Evolutionary conservation across 2,329 filamentous ascomycete genomes (phyloP).

Genomic region (Clarireedia homoeocarpa): DNA sequence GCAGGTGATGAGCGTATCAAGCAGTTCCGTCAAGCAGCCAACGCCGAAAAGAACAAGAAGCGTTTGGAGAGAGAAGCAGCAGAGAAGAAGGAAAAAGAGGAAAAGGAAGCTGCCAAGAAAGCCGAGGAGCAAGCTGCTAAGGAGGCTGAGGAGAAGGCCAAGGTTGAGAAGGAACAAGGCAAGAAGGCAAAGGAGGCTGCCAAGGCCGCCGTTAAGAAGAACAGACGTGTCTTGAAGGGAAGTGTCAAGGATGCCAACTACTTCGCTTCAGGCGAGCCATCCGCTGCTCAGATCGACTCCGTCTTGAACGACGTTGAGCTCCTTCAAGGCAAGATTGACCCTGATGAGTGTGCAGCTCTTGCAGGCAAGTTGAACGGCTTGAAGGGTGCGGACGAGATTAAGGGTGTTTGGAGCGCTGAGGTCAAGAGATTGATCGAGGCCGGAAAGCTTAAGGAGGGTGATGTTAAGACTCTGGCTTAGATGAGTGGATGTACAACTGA

Average conservation of each 20-base stretch:
- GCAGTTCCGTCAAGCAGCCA: slow-evolving; percentile 87
- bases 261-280: slow-evolving; percentile 64
- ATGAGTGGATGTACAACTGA: neutral
- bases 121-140: slow-evolving; percentile 73
- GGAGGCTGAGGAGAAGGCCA: slow-evolving; percentile 80
- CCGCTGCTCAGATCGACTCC: slow-evolving; percentile 70
- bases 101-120: slow-evolving; percentile 74
- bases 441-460: slow-evolving; percentile 80
- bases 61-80: slow-evolving; percentile 83
- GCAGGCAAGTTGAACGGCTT: slow-evolving; percentile 72
- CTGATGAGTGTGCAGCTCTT: slow-evolving; percentile 80
- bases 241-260: slow-evolving; percentile 98
- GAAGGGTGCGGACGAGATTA: slow-evolving; percentile 78
- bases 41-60: slow-evolving; percentile 95
- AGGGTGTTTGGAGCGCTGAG: slow-evolving; percentile 72
- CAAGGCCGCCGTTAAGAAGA: slow-evolving; percentile 99
- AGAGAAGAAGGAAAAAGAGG: slow-evolving; percentile 78
- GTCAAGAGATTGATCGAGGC: slow-evolving; percentile 68
- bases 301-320: slow-evolving; percentile 81
- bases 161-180: slow-evolving; percentile 69
- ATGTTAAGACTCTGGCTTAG: slow-evolving; percentile 56
- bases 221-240: slow-evolving; percentile 92
- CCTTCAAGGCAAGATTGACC: slow-evolving; percentile 79
- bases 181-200: slow-evolving; percentile 99
- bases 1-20: slow-evolving; percentile 91